Evolutionary conservation across 2,329 filamentous ascomycete genomes (phyloP).

Genomic region (Colletotrichum tamarilloi): DNA sequence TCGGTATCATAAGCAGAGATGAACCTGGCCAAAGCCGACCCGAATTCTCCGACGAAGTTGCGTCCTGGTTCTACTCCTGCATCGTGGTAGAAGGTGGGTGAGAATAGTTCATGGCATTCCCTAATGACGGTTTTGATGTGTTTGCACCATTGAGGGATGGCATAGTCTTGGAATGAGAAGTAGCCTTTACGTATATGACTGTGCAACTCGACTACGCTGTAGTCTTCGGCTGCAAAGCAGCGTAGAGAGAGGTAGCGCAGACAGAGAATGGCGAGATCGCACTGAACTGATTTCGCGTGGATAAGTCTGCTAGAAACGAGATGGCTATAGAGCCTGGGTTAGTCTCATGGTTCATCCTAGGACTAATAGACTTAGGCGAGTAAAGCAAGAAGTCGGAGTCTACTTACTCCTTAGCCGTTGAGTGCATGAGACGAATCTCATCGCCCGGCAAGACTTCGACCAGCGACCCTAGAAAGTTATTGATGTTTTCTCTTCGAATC

Average conservation of each 20-base stretch:
- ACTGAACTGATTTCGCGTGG: conserved; percentile 40
- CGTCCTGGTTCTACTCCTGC: conserved; percentile 3
- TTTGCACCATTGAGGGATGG: conserved; percentile 46
- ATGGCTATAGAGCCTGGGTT: conserved; percentile 31
- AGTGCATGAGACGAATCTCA: conserved; percentile 51
- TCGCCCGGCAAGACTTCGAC: conserved; percentile 45
- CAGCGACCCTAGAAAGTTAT: conserved; percentile 50
- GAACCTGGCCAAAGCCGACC: conserved; percentile 28
- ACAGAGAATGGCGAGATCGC: conserved; percentile 45
- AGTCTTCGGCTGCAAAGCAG: conserved; percentile 42
- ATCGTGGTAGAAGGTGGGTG: neutral
- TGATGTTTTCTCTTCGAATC: conserved; percentile 41
- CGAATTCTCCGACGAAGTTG: neutral
- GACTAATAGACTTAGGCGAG: too few species aligned
- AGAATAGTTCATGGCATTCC: conserved; percentile 24
- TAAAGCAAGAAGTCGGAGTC: neutral
- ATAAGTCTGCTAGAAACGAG: conserved; percentile 41
- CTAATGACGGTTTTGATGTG: conserved; percentile 44
- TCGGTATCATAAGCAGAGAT: neutral
- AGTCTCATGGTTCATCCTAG: neutral
- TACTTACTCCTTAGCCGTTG: conserved; percentile 48
- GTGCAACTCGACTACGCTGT: conserved; percentile 20
- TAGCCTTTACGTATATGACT: conserved; percentile 39
- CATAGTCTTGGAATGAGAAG: conserved; percentile 53
- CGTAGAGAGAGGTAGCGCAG: conserved; percentile 47